phyloP scores from a whole-genome alignment of 2,329 filamentous ascomycete species.

The Akanthomyces dipterigenus region DNA sequence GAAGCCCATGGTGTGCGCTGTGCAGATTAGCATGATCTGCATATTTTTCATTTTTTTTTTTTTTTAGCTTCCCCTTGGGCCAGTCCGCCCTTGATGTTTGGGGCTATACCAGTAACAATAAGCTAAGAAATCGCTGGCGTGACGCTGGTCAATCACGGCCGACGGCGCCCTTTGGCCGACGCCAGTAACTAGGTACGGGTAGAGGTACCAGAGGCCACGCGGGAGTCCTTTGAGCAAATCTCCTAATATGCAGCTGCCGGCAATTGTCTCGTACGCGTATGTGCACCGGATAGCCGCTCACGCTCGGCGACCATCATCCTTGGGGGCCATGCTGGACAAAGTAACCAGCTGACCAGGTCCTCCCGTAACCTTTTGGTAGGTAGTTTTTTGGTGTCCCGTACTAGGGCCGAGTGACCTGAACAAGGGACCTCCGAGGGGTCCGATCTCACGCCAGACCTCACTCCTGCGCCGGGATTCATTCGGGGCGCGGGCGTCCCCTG shows the following conservation, averaged over 20 bases:
- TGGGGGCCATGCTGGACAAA: not conserved
- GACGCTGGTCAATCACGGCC: no score
- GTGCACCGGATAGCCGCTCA: not conserved
- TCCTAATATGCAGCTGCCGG: no score
- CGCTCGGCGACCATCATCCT: not conserved
- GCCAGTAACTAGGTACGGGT: no score
- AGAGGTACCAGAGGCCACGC: no score
- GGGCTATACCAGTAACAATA: no score
- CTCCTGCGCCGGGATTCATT: slow-evolving; percentile 6
- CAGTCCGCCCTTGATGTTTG: not conserved
- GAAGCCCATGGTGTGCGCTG: not conserved
- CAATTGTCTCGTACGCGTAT: no score
- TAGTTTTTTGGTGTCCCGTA: not conserved
- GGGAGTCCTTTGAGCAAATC: no score
- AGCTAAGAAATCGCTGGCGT: no score
- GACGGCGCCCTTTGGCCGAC: no score
- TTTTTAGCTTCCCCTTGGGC: not conserved
- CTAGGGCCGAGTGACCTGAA: not conserved
- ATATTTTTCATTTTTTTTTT: no score
- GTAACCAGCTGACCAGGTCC: no score
- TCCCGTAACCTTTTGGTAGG: no score
- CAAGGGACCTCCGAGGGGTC: not conserved
- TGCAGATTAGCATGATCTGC: slow-evolving; percentile 9
- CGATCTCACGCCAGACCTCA: not conserved
- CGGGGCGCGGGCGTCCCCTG: not conserved